A percentile compares a stretch with the other conserved stretches of the same genome.
phyloP scores from a whole-genome alignment of 306 rosid genomes.

The Inga leiocalycina region DNA sequence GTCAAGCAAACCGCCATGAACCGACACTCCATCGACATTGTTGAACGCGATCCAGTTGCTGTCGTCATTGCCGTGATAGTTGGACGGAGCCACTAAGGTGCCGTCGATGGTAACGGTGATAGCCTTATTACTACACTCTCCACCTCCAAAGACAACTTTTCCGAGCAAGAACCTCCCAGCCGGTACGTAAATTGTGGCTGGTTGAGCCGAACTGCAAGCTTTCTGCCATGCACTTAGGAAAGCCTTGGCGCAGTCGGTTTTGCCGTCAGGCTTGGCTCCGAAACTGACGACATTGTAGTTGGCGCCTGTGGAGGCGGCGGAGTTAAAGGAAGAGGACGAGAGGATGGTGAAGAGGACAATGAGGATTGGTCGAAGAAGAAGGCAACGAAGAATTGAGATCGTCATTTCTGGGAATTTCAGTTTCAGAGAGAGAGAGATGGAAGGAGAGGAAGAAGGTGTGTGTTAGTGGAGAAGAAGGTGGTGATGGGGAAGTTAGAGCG shows the following conservation, averaged over 20 bases:
- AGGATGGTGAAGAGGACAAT: neutral
- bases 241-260: conserved; percentile 42
- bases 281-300: conserved; percentile 43
- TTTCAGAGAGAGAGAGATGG: neutral
- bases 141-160: conserved; percentile 22
- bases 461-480: conserved; percentile 1
- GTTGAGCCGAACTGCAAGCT: conserved; percentile 36
- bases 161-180: conserved; percentile 43
- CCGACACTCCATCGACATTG: conserved; percentile 39
- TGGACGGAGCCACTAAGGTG: conserved; percentile 51
- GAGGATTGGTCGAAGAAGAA: neutral
- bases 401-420: neutral
- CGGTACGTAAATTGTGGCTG: conserved; percentile 40
- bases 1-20: conserved; percentile 56
- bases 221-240: conserved; percentile 45
- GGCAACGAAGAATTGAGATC: neutral
- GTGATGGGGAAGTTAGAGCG: conserved; percentile 8
- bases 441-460: neutral
- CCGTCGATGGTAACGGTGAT: conserved; percentile 51
- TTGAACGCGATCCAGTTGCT: conserved; percentile 44
- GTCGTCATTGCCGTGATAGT: conserved; percentile 16
- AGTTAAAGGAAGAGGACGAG: neutral
- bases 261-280: conserved; percentile 53
- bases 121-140: conserved; percentile 35
- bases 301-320: neutral